Base-by-base conservation (phyloP, 768 basidiomycete species). In the Leccinum rimulosum region DNA sequence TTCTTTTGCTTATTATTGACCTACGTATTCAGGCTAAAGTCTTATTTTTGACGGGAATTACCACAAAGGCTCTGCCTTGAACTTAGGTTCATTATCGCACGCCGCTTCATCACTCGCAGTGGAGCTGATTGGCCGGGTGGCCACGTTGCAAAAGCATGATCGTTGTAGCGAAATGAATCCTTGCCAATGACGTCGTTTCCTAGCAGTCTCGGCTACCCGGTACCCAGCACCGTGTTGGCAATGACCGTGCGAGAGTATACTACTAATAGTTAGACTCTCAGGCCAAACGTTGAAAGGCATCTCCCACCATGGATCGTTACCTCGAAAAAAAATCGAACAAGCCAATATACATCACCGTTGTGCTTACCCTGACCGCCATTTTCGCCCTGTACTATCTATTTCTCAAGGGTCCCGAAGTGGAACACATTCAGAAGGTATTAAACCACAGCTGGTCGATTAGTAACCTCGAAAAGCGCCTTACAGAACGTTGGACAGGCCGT, bases 401-500 rank as follows among this genome's bases (percentile, higher is more conserved):
- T 30, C 40, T 68, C 64, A 64, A 49, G 33, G 61, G 53, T 12
- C 54, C 66, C 3, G 59, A 70, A 48, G 57, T 49, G n/a, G 57
- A 47, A 40, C 59, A 57, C n/a, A 48, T 71, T 30, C 65, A 55
- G 49, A 71, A 67, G 67, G 71, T 69, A 45, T 9, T 53, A 55
- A 1, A 9, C 35, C 43, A n/a, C 25, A n/a, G 22, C 33, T 35
- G 6, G 15, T 36, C 2, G 22, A 52, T 31, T 17, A 17, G 11
- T 11, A 22, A 25, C 19, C 11, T n/a, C 17, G 7, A 43, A 19
- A 17, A 15, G 27, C 17, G 14, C 28, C 8, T 33, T n/a, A n/a
- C 15, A n/a, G 56, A 43, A 12, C 11, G 9, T 55, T 27, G 6
- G 30, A 38, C 64, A 85, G 84, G 84, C 84, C 27, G 75, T 81